Percentiles rank a stretch among this genome's conserved stretches.
These are phyloP conservation scores for Scutellaria galericulata DNA, from an alignment of 257 asterid species.

Conservation along the genomic window DNA sequence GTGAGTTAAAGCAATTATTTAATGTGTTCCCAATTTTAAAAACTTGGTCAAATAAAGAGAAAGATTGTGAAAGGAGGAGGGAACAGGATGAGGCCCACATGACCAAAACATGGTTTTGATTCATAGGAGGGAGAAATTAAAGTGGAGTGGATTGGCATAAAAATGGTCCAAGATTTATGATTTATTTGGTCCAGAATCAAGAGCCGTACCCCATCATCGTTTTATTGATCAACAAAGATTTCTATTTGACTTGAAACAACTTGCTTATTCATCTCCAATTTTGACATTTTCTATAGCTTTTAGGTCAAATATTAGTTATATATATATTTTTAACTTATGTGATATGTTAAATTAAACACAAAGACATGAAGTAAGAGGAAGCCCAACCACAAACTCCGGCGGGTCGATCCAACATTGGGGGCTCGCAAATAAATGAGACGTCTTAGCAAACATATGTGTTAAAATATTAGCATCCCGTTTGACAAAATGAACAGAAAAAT, in stretches of 20 bases:
- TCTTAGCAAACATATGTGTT: no score
- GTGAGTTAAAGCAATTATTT: neutral
- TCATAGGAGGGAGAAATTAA: constrained; percentile 20
- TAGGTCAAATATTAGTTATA: neutral
- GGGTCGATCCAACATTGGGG: no score
- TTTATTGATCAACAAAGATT: constrained; percentile 13
- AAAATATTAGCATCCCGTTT: no score
- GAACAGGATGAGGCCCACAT: constrained; percentile 35
- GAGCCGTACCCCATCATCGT: constrained; percentile 15
- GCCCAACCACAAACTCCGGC: no score
- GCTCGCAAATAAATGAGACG: no score
- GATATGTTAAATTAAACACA: no score
- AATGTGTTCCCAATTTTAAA: neutral
- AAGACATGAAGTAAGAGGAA: no score
- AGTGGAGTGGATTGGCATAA: constrained; percentile 9
- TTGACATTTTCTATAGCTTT: neutral
- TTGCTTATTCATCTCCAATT: neutral
- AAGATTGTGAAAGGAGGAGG: constrained; percentile 17
- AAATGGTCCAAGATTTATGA: constrained; percentile 21
- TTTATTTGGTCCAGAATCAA: constrained; percentile 2
- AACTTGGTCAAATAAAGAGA: constrained; percentile 30
- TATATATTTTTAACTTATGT: no score
- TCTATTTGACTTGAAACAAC: constrained; percentile 27
- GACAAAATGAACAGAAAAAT: no score
- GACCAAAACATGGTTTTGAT: neutral